A percentile compares a stretch with the other conserved stretches of the same genome.
These are phyloP conservation scores for Coemansia sp. DNA, from an alignment of 371 early-diverging fungal species.

Conservation along the genomic window DNA sequence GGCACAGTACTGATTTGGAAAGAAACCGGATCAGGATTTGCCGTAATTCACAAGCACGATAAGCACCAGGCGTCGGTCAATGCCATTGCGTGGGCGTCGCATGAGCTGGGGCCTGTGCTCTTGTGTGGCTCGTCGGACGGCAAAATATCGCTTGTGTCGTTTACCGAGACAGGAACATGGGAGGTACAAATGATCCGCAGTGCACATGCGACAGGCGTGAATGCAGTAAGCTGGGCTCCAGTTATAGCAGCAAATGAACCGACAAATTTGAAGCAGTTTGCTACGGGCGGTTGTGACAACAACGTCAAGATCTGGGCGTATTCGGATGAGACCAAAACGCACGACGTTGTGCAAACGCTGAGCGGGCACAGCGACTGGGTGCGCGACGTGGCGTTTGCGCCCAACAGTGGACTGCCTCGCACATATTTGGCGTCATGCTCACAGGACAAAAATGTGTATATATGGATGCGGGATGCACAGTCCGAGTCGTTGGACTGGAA, in stretches of 20 bases:
- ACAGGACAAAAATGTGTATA: constrained; percentile 93
- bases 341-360: constrained; percentile 66
- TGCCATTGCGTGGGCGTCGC: constrained; percentile 94
- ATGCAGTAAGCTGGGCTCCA: constrained; percentile 95
- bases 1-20: constrained; percentile 93
- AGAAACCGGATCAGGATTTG: constrained; percentile 82
- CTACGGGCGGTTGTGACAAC: constrained; percentile 95
- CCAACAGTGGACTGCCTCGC: constrained; percentile 87
- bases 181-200: constrained; percentile 60
- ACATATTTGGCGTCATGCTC: constrained; percentile 90
- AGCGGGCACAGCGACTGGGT: constrained; percentile 97
- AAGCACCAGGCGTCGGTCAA: constrained; percentile 81
- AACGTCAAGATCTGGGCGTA: constrained; percentile 90
- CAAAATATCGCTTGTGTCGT: constrained; percentile 84
- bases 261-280: constrained; percentile 72
- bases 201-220: constrained; percentile 91
- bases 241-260: constrained; percentile 77
- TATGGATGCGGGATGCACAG: constrained; percentile 85
- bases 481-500: constrained; percentile 46
- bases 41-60: constrained; percentile 85
- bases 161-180: constrained; percentile 64
- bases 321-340: constrained; percentile 72
- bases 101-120: constrained; percentile 91
- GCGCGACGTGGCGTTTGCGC: constrained; percentile 97
- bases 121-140: constrained; percentile 97